Base-by-base conservation (phyloP, 1,284 basidiomycete genomes). In the Leucoagaricus sp. region DNA sequence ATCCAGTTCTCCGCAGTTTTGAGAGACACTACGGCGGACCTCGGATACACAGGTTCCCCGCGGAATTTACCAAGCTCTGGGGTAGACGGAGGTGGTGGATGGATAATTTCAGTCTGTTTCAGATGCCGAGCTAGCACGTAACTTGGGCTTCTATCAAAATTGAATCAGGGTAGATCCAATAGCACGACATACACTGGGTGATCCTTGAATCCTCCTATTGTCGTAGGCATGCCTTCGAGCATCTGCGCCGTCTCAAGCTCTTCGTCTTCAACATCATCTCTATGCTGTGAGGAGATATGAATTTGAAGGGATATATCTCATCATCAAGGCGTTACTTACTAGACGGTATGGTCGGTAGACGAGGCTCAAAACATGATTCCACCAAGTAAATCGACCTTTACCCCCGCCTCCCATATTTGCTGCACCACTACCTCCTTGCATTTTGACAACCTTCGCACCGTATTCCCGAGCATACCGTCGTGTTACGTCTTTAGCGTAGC, bases 1-100 rank as follows among this genome's bases (percentile, higher is more conserved):
- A 96, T 90, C 94, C 96, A 99, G 66, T 92, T 96, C 69, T 98
- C 96, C 17, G 92, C 84, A 1, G 93, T 91, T 70, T 96, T 96
- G 56, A 98, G 82, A 3, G 84, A 73, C 17, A 96, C 78, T 5
- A 99, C 93, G 51, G 90, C 83, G 1, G 85, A 84, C 28, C 96
- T 89, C 38, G 92, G 82, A 70, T 92, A 99, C n/a, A 99, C 96
- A 10, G 93, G 77, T 68, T 96, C 93, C 51, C 95, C 96, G 62
- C 91, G 86, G 75, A 99, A 98, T 62, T 91, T 89, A 26, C 96
- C 96, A 34, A 98, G 77, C 67, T 95, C 90, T 4, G 70, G 66
- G 7, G 78, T 79, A 15, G 67, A 67, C 21, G 78, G 77, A 40
- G 85, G 83, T 33, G 86, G 82, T n/a, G 94, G 93, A 62, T 91